Evolutionary conservation across 2,329 filamentous ascomycete genomes (phyloP), one percentile per base, ranked within the genome.

Genomic region (Zopfia rhizophila): DNA sequence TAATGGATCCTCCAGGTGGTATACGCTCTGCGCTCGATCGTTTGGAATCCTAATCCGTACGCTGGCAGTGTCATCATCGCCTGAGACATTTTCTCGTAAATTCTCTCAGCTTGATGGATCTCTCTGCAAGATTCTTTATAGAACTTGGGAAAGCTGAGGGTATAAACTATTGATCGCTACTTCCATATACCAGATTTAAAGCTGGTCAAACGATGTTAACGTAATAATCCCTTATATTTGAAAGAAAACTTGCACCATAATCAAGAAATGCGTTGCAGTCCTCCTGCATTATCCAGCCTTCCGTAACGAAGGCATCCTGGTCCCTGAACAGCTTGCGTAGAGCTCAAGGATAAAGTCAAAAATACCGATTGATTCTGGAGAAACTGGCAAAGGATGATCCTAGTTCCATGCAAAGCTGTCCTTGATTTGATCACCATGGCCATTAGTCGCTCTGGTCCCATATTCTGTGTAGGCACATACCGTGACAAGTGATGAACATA

Each of bases 161-260:
- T 45, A 94, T 82, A 66, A 94, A 92, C 68, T 94, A 94, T 61
- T 87, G 83, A 72, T 94, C 89, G 30, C 90, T 90, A 61, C 92
- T 93, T 58, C 88, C 88, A 76, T 93, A 93, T 14, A 23, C 18
- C 18, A 29, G 5, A 14, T 10, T 23, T 11, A 14, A 32, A 16
- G 5, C 17, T 31, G 17, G 28, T 27, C 27, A 24, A 41, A 43
- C 18, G 19, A 28, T 21, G 44, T 48, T 7, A 24, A 53, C 49
- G 33, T 53, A 51, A 76, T 93, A 94, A 72, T 94, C 94, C 53
- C 90, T 89, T 51, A 80, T 81, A 66, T 93, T 94, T 31, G 88
- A 88, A 3, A 94, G 77, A 70, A 94, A 91, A 70, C 90, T 88
- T 21, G 83, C 84, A 7, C 87, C 81, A 69, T 93, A 94, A 68